Evolutionary conservation across 139 green algal species (phyloP).

Genomic region (Volvox africanus): DNA sequence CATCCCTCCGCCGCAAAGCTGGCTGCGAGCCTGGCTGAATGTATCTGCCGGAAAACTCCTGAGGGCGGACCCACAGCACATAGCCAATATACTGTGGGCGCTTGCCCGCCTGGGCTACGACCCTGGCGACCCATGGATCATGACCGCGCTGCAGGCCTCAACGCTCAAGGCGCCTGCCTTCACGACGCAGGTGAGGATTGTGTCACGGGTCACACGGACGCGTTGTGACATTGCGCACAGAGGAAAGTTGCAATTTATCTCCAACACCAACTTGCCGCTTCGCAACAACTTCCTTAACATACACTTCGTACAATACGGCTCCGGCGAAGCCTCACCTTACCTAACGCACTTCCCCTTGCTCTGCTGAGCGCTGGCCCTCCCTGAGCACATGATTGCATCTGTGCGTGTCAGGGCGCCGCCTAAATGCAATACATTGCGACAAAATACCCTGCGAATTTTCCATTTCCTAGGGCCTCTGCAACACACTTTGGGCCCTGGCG

Average conservation of each 20-base stretch:
- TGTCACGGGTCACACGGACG: no score
- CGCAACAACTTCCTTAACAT: no score
- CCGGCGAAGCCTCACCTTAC: no score
- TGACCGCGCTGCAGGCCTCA: constrained; percentile 1
- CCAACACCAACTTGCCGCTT: no score
- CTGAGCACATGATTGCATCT: no score
- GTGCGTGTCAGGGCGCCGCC: no score
- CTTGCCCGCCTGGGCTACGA: neutral
- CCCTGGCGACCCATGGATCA: neutral
- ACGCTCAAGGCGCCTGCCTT: constrained; percentile 16
- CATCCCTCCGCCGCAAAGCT: neutral
- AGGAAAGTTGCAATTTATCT: no score
- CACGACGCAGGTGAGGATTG: constrained; percentile 18
- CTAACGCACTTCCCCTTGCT: no score
- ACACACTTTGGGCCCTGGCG: constrained; percentile 48
- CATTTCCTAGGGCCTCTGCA: constrained; percentile 43
- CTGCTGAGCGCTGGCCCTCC: no score
- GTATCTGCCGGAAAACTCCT: neutral
- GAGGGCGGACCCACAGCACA: constrained; percentile 12
- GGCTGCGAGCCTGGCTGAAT: neutral
- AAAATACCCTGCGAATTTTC: neutral
- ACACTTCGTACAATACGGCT: no score
- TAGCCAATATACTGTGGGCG: constrained; percentile 38
- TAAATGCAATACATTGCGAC: no score
- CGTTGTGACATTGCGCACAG: no score